phyloP scores from a whole-genome alignment of 805 yeast species.

The Candida jianshihensis region DNA sequence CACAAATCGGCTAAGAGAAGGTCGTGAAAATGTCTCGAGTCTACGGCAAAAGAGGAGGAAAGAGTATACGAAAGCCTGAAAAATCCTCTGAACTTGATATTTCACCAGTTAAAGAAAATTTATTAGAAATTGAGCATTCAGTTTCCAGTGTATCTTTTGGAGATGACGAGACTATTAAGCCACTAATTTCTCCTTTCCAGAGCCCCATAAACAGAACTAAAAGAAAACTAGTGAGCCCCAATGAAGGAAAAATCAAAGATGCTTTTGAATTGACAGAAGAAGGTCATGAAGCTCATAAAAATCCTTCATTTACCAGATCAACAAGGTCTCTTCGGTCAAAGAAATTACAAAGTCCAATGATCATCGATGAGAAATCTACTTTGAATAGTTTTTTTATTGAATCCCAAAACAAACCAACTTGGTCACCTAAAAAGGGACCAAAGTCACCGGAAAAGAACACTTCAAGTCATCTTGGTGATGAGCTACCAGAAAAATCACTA shows the following conservation, averaged over 20 bases:
- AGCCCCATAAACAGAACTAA: neutral
- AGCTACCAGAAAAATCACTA: neutral
- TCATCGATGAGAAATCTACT: too few species aligned
- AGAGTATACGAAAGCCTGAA: neutral
- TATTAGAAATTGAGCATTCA: too few species aligned
- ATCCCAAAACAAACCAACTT: conserved; percentile 17
- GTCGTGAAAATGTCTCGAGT: neutral
- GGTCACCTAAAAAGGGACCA: conserved; percentile 14
- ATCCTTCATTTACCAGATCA: neutral
- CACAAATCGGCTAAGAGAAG: neutral
- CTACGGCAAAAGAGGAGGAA: conserved; percentile 1
- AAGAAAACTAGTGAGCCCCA: neutral
- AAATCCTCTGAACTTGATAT: neutral
- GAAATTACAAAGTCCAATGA: too few species aligned
- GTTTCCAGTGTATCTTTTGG: neutral
- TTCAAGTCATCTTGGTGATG: too few species aligned
- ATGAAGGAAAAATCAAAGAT: neutral
- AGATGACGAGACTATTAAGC: neutral
- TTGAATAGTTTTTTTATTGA: conserved; percentile 16
- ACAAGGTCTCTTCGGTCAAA: neutral
- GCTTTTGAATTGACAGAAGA: neutral
- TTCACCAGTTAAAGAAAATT: neutral
- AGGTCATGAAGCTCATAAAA: neutral
- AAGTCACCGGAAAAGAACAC: neutral
- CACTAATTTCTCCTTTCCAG: neutral